These are phyloP conservation scores for Alternaria infectoria DNA, from an alignment of 2,329 filamentous ascomycete genomes.

Conservation along the genomic window DNA sequence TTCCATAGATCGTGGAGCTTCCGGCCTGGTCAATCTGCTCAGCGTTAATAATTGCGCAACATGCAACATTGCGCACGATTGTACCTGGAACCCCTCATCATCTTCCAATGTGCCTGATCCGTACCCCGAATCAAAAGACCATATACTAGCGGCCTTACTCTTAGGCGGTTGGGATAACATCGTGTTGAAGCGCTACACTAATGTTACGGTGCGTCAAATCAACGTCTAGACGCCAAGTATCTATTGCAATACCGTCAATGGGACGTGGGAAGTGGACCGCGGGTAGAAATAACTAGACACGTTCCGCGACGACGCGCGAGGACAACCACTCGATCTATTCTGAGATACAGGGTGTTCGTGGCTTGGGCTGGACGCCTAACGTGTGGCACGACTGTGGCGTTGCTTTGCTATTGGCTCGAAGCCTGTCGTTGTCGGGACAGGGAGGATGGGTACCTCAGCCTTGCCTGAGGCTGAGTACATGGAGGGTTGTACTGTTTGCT, in stretches of 20 bases:
- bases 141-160: constrained; percentile 34
- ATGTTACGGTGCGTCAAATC: not conserved
- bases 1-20: constrained; percentile 1
- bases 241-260: not conserved
- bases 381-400: constrained; percentile 19
- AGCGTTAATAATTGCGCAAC: constrained; percentile 4
- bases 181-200: constrained; percentile 4
- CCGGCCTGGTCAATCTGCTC: constrained; percentile 13
- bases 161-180: constrained; percentile 38
- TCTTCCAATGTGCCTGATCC: constrained; percentile 26
- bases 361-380: constrained; percentile 23
- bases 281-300: constrained; percentile 4
- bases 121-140: constrained; percentile 46
- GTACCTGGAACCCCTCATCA: constrained; percentile 17
- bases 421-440: constrained; percentile 12
- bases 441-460: constrained; percentile 15
- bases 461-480: constrained; percentile 3
- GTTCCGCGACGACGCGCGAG: not conserved
- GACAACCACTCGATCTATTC: constrained; percentile 5
- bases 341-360: constrained; percentile 33
- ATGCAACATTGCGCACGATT: not conserved
- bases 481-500: not conserved
- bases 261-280: not conserved
- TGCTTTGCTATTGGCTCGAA: constrained; percentile 14
- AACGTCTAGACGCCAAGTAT: not conserved